Evolutionary conservation across 2,329 filamentous ascomycete species (phyloP), one percentile per base, ranked within the genome.

Genomic region (Ophiostoma sp.): DNA sequence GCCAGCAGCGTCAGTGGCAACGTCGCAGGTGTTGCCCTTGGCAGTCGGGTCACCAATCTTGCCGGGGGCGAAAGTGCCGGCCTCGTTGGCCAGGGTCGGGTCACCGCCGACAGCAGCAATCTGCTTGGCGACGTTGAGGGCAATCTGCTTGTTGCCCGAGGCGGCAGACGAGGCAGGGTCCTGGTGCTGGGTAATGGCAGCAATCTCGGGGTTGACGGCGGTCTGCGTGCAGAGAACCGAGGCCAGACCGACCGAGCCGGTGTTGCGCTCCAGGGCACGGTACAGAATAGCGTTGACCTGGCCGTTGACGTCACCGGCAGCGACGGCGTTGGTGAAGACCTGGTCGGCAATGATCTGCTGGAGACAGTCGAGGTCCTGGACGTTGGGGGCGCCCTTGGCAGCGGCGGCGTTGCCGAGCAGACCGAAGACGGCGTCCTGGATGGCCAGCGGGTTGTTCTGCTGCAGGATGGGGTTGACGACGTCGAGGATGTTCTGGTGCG

Each of bases 131-230:
- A 91, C 82, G 68, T 85, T 85, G 11, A 90, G 82, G 66, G 87
- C 85, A 76, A 91, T 87, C 45, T 84, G 82, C 82, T 90, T 91
- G 84, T 92, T 92, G 72, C 83, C 81, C 8, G 86, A 84, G 11
- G 89, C 89, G 57, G 85, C 86, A 2, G 84, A 78, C 1, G 88
- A 88, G 42, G 90, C 90, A 42, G 90, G 89, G 79, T 92, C 90
- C 81, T 92, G 89, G 81, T 92, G 90, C 80, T 91, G 89, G 73
- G 84, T 82, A 74, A 92, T 81, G 70, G 88, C 88, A 48, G 85
- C 87, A 78, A 92, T 90, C 82, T 92, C 90, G 6, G 89, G 85
- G 81, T 92, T 92, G 61, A 70, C 61, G n/a, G 90, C 88, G n/a
- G 80, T 83, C 78, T 88, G 79, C 81, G 81, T 84, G 82, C 90